These are phyloP conservation scores for Podila epigama DNA, from an alignment of 192 early-diverging fungal species.

Conservation along the genomic window DNA sequence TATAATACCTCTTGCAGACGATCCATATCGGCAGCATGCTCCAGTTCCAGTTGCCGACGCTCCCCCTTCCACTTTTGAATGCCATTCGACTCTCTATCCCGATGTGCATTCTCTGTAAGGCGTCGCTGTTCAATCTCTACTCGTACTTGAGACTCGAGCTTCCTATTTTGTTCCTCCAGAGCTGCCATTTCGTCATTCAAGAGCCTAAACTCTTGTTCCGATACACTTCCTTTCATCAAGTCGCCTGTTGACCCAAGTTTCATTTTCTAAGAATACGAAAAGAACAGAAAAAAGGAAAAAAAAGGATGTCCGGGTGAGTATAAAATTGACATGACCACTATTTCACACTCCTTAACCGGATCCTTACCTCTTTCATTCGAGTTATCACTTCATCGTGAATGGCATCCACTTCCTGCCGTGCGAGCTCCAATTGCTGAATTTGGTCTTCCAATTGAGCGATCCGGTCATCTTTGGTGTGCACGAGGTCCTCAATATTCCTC, in stretches of 20 bases:
- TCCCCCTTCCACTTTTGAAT: constrained; percentile 24
- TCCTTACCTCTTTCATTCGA: constrained; percentile 39
- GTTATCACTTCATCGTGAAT: constrained; percentile 46
- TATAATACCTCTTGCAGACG: constrained; percentile 38
- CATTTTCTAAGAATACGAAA: constrained; percentile 47
- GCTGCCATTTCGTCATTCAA: constrained; percentile 18
- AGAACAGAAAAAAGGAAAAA: neutral
- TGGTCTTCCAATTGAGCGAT: constrained; percentile 31
- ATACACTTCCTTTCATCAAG: constrained; percentile 1
- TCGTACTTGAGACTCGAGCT: constrained; percentile 23
- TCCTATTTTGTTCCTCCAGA: constrained; percentile 28
- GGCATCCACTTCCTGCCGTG: constrained; percentile 14
- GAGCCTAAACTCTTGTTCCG: constrained; percentile 18
- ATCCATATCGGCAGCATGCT: constrained; percentile 22
- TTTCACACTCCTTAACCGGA: no score
- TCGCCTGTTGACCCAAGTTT: constrained; percentile 2
- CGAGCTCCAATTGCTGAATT: constrained; percentile 11
- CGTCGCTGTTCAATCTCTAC: constrained; percentile 21
- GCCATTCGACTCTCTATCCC: constrained; percentile 9
- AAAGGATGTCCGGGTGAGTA: neutral
- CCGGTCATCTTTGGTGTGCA: constrained; percentile 11
- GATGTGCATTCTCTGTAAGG: neutral
- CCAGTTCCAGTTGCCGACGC: constrained; percentile 22
- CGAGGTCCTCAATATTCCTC: neutral
- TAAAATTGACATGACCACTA: no score